phyloP scores from a whole-genome alignment of 2,329 filamentous ascomycete genomes.

The Periconia sp. region DNA sequence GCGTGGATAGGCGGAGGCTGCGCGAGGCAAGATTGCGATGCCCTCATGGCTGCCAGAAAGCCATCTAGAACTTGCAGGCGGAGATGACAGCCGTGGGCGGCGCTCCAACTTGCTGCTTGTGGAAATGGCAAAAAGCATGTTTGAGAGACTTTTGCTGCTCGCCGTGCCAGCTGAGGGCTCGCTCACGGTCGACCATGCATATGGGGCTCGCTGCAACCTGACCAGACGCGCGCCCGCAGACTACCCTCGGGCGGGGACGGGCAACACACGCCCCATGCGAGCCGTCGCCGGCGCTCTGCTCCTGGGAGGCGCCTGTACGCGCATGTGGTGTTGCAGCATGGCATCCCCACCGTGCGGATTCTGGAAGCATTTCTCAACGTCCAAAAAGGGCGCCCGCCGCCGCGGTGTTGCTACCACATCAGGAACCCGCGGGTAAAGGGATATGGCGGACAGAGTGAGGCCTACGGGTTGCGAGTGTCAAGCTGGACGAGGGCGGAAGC shows the following conservation, averaged over 20 bases:
- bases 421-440: constrained; percentile 29
- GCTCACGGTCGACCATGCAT: constrained; percentile 33
- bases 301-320: constrained; percentile 26
- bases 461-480: constrained; percentile 29
- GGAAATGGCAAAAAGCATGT: constrained; percentile 36
- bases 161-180: constrained; percentile 39
- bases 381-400: constrained; percentile 36
- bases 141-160: constrained; percentile 15
- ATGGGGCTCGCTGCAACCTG: constrained; percentile 21
- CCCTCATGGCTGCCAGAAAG: constrained; percentile 30
- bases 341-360: constrained; percentile 22
- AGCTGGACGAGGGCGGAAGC: constrained; percentile 35
- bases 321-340: constrained; percentile 31
- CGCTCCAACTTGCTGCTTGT: constrained; percentile 33
- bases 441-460: constrained; percentile 24
- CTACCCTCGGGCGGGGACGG: constrained; percentile 6
- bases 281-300: constrained; percentile 10
- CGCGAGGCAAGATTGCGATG: constrained; percentile 41
- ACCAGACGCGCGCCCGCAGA: constrained; percentile 20
- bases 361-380: constrained; percentile 40
- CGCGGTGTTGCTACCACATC: constrained; percentile 42
- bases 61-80: constrained; percentile 32
- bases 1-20: constrained; percentile 41
- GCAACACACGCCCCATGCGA: constrained; percentile 23
- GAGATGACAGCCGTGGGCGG: constrained; percentile 40